A percentile compares a stretch with the other conserved stretches of the same genome.
Evolutionary conservation across 2,329 filamentous ascomycete species (phyloP).

Genomic region (Elsinoe perseae): DNA sequence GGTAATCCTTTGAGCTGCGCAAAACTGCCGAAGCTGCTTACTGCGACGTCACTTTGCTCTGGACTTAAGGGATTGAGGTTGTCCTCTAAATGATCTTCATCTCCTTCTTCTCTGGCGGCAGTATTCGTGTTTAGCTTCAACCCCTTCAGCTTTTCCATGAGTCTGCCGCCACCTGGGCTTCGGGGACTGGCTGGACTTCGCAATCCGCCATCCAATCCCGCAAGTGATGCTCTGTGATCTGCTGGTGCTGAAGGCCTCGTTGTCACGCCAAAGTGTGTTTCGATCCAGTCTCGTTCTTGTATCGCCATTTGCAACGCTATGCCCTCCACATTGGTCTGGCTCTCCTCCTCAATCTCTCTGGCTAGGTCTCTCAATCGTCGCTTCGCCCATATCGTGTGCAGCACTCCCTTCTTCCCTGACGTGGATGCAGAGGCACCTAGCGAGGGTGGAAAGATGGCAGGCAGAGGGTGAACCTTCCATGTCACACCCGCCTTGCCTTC

Average conservation of each 20-base stretch:
- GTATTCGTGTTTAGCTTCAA: constrained; percentile 46
- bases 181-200: constrained; percentile 52
- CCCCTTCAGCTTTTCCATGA: constrained; percentile 73
- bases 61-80: constrained; percentile 51
- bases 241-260: constrained; percentile 32
- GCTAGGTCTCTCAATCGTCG: constrained; percentile 67
- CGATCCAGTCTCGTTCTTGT: constrained; percentile 78
- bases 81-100: constrained; percentile 23
- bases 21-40: constrained; percentile 52
- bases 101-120: neutral
- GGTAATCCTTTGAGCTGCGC: constrained; percentile 48
- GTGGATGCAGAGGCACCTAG: constrained; percentile 59
- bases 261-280: constrained; percentile 64
- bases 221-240: constrained; percentile 25
- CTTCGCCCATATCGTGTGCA: constrained; percentile 88
- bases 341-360: constrained; percentile 67
- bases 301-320: constrained; percentile 77
- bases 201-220: constrained; percentile 26
- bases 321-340: constrained; percentile 67
- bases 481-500: constrained; percentile 33
- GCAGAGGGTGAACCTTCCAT: constrained; percentile 67
- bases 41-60: constrained; percentile 54
- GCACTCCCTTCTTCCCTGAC: constrained; percentile 67
- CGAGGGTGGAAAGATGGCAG: constrained; percentile 75
- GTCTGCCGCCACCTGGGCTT: constrained; percentile 56